A percentile compares a stretch with the other conserved stretches of the same genome.
Evolutionary conservation across 108 stramenopile genomes (phyloP).

Genomic region (Cylindrotheca fusiformis): DNA sequence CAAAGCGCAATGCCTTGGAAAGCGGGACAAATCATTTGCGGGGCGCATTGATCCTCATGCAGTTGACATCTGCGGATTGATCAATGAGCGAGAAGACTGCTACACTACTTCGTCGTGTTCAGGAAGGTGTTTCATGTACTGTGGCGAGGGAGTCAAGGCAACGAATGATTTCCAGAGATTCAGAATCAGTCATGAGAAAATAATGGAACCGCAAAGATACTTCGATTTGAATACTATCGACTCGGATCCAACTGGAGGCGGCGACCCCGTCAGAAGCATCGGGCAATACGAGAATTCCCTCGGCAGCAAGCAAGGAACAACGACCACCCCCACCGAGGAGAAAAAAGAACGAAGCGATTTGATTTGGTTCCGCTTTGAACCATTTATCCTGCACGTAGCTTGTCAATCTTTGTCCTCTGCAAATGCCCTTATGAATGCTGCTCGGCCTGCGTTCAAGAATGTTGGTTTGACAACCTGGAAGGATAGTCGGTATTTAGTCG

Average conservation of each 20-base stretch:
- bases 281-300: conserved; percentile 62
- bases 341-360: conserved; percentile 4
- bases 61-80: conserved; percentile 71
- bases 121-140: conserved; percentile 81
- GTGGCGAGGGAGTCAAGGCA: conserved; percentile 80
- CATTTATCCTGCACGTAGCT: conserved; percentile 88
- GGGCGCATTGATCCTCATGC: conserved; percentile 84
- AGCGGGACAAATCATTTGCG: conserved; percentile 81
- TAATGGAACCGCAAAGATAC: conserved; percentile 56
- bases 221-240: conserved; percentile 68
- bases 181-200: conserved; percentile 74
- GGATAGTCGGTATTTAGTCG: conserved; percentile 64
- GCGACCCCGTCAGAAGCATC: conserved; percentile 70
- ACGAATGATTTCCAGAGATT: conserved; percentile 52
- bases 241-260: conserved; percentile 70
- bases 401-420: conserved; percentile 73
- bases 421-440: conserved; percentile 65
- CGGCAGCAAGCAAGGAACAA: background rate
- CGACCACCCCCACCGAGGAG: conserved; percentile 13
- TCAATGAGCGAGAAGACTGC: conserved; percentile 66
- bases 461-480: conserved; percentile 86
- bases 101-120: conserved; percentile 77
- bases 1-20: conserved; percentile 67
- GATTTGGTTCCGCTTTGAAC: conserved; percentile 82
- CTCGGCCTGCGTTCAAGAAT: conserved; percentile 85